Base-by-base conservation (phyloP, 768 basidiomycete species). In the Favolaschia claudopus region DNA sequence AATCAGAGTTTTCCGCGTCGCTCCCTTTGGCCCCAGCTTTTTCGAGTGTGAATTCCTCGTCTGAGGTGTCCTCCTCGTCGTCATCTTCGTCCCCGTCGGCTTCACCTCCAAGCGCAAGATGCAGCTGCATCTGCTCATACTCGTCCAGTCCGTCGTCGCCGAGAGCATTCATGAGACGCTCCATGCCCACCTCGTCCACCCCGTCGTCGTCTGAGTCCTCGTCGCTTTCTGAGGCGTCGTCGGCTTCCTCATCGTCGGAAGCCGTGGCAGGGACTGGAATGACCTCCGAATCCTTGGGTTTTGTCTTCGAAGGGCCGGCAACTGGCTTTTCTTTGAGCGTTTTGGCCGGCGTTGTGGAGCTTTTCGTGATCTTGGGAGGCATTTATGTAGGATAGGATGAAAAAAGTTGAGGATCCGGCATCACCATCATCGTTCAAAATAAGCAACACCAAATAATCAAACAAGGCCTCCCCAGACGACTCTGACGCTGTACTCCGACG, bases 131-230 rank as follows among this genome's bases (percentile, higher is more conserved):
- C 54, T 79, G 77, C 45, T 85, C 89, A 67, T 85, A 83, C 22
- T 90, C 88, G 66, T 89, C 84, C 56, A 89, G 69, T 1, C 83
- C 86, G 59, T 89, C 85, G 20, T 89, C 88, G 13, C 87, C 88
- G 25, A 88, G 70, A 10, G 84, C 79, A 15, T 80, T 77, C 74
- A 87, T 79, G 5, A 88, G 75, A 42, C 80, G 74, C 64, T 79
- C 75, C 81, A 86, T 82, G n/a, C 85, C 87, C 64, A 79, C 78
- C 61, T 84, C 81, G 63, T 86, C 82, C 6, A 86, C 74, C 25
- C 78, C 84, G 10, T 77, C 84, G 42, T 82, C 77, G 28, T 77
- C 77, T n/a, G 51, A 52, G 39, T 60, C 57, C 46, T 58, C 67
- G 7, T 45, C 58, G 29, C 52, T 37, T 6, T 39, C 48, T 1